phyloP scores from a whole-genome alignment of 192 early-diverging fungal species.

The Jimgerdemannia lactiflua region DNA sequence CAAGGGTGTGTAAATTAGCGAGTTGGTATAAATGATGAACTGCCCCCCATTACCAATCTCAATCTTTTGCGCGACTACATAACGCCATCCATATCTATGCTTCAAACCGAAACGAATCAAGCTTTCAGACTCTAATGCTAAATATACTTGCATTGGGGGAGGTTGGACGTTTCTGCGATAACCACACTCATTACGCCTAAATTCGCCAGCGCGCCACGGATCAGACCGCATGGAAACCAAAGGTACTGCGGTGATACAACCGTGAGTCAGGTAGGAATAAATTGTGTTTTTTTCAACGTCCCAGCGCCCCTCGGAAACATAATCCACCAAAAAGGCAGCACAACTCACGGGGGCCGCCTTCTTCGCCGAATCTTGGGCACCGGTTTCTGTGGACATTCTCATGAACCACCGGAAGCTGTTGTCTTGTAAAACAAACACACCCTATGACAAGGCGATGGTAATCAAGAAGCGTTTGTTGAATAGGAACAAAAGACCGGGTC shows the following conservation, averaged over 20 bases:
- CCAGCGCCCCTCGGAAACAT: background rate
- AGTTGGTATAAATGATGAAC: no score
- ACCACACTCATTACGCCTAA: slow-evolving; percentile 86
- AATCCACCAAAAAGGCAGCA: background rate
- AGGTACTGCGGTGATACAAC: slow-evolving; percentile 57
- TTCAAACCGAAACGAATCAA: background rate
- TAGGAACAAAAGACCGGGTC: background rate
- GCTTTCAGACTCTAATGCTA: background rate
- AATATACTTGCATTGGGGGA: slow-evolving; percentile 72
- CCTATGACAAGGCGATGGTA: slow-evolving; percentile 42
- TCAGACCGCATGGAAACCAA: slow-evolving; percentile 96
- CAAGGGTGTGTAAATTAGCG: no score
- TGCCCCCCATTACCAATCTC: no score
- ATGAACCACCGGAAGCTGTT: slow-evolving; percentile 96
- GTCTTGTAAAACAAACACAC: slow-evolving; percentile 97
- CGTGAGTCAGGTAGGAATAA: background rate
- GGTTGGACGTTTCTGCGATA: slow-evolving; percentile 78
- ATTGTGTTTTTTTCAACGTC: background rate
- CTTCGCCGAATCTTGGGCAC: slow-evolving; percentile 72
- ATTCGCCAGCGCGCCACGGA: slow-evolving; percentile 91
- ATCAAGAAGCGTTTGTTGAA: background rate
- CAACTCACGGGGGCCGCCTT: slow-evolving; percentile 69
- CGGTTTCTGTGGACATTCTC: slow-evolving; percentile 84
- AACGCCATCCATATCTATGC: no score
- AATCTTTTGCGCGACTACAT: no score